Evolutionary conservation across 768 basidiomycete genomes (phyloP).

Genomic region (Mycena leptocephala): DNA sequence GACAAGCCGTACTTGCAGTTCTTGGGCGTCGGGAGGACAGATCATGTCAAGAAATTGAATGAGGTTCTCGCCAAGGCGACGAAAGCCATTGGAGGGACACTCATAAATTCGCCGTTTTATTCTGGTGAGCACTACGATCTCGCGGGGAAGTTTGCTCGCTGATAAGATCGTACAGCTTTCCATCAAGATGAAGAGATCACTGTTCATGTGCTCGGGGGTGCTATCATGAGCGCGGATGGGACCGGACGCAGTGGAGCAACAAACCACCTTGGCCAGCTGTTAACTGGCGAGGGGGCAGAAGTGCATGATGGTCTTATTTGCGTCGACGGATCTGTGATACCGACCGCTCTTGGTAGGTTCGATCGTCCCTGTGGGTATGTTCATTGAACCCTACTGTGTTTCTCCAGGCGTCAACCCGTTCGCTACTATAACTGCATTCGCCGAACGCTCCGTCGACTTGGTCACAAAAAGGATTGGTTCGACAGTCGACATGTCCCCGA

Average conservation of each 20-base stretch:
- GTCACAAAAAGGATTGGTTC: constrained; percentile 8
- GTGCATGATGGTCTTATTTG: constrained; percentile 35
- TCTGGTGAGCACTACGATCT: constrained; percentile 2
- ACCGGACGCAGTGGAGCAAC: constrained; percentile 34
- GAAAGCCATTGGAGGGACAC: constrained; percentile 34
- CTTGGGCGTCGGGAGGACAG: constrained; percentile 34
- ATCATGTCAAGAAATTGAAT: constrained; percentile 33
- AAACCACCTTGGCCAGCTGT: constrained; percentile 34
- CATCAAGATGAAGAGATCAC: constrained; percentile 29
- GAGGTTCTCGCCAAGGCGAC: constrained; percentile 33
- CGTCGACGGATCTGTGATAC: constrained; percentile 38
- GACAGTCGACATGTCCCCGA: constrained; percentile 8
- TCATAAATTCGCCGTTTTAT: constrained; percentile 35
- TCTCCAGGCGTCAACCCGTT: constrained; percentile 36
- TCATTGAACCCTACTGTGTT: neutral
- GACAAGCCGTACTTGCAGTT: constrained; percentile 38
- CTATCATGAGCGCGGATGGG: constrained; percentile 36
- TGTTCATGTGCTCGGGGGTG: constrained; percentile 37
- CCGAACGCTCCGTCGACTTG: constrained; percentile 32
- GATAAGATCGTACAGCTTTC: constrained; percentile 19
- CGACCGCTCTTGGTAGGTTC: constrained; percentile 35
- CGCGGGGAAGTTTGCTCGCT: neutral
- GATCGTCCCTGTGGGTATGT: neutral
- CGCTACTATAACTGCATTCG: constrained; percentile 39
- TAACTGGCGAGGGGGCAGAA: constrained; percentile 26